These are phyloP conservation scores for Apiospora sp. DNA, from an alignment of 2,329 filamentous ascomycete genomes.

Conservation along the genomic window DNA sequence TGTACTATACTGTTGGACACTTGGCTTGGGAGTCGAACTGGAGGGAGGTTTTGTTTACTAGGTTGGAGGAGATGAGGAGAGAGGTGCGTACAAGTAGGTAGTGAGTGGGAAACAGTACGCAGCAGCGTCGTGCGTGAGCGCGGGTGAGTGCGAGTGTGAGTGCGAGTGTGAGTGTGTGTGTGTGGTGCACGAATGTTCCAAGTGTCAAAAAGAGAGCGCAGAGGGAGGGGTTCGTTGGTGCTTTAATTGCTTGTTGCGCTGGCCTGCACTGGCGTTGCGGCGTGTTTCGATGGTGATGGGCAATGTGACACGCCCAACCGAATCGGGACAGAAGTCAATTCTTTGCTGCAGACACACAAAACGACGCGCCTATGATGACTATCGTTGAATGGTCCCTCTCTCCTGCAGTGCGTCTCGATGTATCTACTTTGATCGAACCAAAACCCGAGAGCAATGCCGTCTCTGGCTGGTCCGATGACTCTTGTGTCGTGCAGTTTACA, in stretches of 20 bases:
- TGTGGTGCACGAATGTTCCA: constrained; percentile 11
- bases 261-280: constrained; percentile 22
- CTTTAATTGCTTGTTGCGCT: constrained; percentile 23
- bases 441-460: constrained; percentile 1
- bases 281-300: constrained; percentile 23
- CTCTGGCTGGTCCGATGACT: constrained; percentile 15
- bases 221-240: constrained; percentile 23
- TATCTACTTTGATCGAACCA: constrained; percentile 2
- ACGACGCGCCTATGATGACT: constrained; percentile 22
- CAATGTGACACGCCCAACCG: constrained; percentile 22
- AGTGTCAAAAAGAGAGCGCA: constrained; percentile 12
- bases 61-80: not conserved
- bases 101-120: not conserved
- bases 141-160: too few relatives aligned
- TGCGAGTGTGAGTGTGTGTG: not conserved
- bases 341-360: constrained; percentile 18
- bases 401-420: constrained; percentile 3
- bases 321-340: constrained; percentile 25
- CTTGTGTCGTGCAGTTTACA: constrained; percentile 15
- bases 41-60: not conserved
- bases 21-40: not conserved
- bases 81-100: constrained; percentile 9
- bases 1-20: not conserved
- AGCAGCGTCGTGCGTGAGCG: not conserved
- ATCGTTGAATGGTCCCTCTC: constrained; percentile 14